These are phyloP conservation scores for Actinidia arguta DNA, from an alignment of 179 eudicot genomes.

Conservation along the genomic window DNA sequence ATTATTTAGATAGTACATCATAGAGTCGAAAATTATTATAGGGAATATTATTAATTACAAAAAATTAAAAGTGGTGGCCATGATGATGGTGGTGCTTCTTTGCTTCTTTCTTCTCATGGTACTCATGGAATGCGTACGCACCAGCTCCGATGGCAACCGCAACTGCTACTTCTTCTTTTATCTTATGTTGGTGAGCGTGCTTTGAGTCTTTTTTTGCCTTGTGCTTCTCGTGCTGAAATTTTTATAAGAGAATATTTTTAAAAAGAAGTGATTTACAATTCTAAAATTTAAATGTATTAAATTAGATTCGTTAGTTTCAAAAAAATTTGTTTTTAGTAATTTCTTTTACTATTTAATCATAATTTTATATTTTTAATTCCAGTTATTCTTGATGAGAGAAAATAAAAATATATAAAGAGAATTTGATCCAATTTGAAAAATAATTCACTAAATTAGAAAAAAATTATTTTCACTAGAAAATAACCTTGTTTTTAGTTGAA, in stretches of 20 bases:
- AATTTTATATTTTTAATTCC: too few relatives aligned
- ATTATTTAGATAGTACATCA: not conserved
- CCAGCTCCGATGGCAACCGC: slow-evolving; percentile 39
- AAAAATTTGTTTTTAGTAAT: too few relatives aligned
- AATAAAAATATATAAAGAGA: not conserved
- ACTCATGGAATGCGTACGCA: slow-evolving; percentile 48
- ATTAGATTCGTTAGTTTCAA: too few relatives aligned
- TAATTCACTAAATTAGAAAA: too few relatives aligned
- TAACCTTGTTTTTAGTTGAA: too few relatives aligned
- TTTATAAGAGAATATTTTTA: not conserved
- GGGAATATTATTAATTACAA: not conserved
- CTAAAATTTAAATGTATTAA: too few relatives aligned
- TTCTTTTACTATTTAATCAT: too few relatives aligned
- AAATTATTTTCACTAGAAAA: too few relatives aligned
- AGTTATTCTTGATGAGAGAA: not conserved
- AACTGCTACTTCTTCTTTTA: slow-evolving; percentile 47
- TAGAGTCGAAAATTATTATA: not conserved
- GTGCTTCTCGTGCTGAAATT: slow-evolving; percentile 48
- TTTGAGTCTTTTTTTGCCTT: slow-evolving; percentile 49
- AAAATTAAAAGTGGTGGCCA: slow-evolving; percentile 10
- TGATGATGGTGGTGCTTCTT: slow-evolving; percentile 25
- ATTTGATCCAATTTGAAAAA: too few relatives aligned
- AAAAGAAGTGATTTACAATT: not conserved
- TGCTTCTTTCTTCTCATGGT: slow-evolving; percentile 45
- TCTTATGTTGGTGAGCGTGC: slow-evolving; percentile 42